phyloP scores from a whole-genome alignment of 1,284 basidiomycete genomes.

The Leccinum brunneo-olivaceum region DNA sequence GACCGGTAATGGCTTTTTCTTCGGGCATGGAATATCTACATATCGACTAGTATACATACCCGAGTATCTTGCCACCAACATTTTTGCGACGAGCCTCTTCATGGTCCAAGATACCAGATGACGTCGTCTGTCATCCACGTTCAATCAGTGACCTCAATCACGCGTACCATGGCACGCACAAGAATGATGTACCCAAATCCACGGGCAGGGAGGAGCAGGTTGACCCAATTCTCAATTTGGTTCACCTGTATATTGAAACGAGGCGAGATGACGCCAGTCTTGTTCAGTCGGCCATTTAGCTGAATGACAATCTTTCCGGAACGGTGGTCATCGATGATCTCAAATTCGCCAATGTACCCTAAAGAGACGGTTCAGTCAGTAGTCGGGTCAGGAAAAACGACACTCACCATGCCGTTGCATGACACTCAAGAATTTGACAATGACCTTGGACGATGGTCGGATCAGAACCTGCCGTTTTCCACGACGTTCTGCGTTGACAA shows the following conservation, averaged over 20 bases:
- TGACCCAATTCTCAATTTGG: slow-evolving; percentile 93
- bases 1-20: neutral
- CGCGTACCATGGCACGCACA: slow-evolving; percentile 35
- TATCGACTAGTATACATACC: slow-evolving; percentile 69
- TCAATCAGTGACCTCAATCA: slow-evolving; percentile 2
- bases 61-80: slow-evolving; percentile 86
- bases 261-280: slow-evolving; percentile 97
- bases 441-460: slow-evolving; percentile 92
- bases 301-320: slow-evolving; percentile 98
- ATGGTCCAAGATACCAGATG: slow-evolving; percentile 98
- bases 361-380: slow-evolving; percentile 3
- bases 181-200: slow-evolving; percentile 96
- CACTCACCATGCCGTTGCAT: slow-evolving; percentile 95
- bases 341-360: slow-evolving; percentile 99
- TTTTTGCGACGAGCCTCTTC: slow-evolving; percentile 99
- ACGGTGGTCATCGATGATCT: slow-evolving; percentile 99
- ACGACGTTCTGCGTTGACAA: slow-evolving; percentile 96
- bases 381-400: neutral
- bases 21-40: slow-evolving; percentile 19
- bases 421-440: slow-evolving; percentile 92
- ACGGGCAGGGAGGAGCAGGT: slow-evolving; percentile 89
- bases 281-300: slow-evolving; percentile 98
- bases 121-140: slow-evolving; percentile 68
- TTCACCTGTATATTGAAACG: slow-evolving; percentile 94
- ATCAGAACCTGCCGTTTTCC: slow-evolving; percentile 97